Evolutionary conservation across 163 green algal species (phyloP).

Genomic region (Coccomyxa subellipsoidea): DNA sequence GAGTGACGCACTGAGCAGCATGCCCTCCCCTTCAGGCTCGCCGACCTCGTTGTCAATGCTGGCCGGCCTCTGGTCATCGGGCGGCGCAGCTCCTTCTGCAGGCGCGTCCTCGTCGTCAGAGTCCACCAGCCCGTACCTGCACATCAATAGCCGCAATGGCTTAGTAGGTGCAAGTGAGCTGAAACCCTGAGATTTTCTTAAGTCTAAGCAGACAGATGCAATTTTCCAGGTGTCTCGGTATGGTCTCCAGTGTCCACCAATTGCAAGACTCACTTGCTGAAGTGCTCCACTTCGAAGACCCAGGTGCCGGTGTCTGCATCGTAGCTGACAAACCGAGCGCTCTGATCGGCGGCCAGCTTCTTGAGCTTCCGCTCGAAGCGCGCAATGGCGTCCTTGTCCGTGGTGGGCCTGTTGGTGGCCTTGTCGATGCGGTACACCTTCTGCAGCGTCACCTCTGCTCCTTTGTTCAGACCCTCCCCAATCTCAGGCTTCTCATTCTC

Average conservation of each 20-base stretch:
- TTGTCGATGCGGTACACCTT: conserved; percentile 56
- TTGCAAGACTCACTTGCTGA: conserved; percentile 50
- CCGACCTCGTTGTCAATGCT: background rate
- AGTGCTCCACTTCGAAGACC: conserved; percentile 91
- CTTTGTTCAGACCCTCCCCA: conserved; percentile 80
- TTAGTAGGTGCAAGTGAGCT: background rate
- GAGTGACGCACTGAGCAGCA: background rate
- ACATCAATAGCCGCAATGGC: background rate
- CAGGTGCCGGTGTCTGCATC: conserved; percentile 64
- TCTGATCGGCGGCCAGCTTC: conserved; percentile 47
- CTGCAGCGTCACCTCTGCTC: conserved; percentile 67
- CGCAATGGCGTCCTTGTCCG: conserved; percentile 42
- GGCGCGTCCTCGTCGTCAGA: conserved; percentile 5
- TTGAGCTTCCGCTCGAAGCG: conserved; percentile 54
- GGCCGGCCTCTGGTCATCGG: background rate
- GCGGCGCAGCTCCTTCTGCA: no score
- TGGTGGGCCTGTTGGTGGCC: conserved; percentile 47
- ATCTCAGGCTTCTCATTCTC: conserved; percentile 63
- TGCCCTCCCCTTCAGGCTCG: conserved; percentile 6
- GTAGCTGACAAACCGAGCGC: conserved; percentile 78
- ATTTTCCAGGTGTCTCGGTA: background rate
- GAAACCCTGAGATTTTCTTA: no score
- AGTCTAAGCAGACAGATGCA: no score
- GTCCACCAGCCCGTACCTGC: conserved; percentile 19
- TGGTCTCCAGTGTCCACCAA: background rate